Evolutionary conservation across 2,329 filamentous ascomycete species (phyloP).

Genomic region (Botrytis squamosa): DNA sequence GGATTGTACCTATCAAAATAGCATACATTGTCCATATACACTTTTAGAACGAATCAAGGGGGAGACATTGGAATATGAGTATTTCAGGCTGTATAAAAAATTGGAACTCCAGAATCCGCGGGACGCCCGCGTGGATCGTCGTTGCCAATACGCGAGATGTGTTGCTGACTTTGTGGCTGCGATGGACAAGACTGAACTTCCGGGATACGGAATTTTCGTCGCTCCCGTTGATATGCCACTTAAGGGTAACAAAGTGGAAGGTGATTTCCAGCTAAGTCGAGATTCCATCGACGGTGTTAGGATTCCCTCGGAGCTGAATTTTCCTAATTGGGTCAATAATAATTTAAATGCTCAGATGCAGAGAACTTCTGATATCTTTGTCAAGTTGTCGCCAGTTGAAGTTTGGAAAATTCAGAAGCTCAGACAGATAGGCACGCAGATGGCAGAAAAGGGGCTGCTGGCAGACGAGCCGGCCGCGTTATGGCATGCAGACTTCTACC

Average conservation of each 20-base stretch:
- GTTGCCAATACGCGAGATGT: not conserved
- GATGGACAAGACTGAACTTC: not conserved
- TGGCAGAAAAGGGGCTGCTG: not conserved
- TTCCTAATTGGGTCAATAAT: not conserved
- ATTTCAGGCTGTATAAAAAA: not conserved
- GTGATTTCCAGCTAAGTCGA: not conserved
- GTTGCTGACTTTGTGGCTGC: not conserved
- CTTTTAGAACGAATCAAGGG: not conserved
- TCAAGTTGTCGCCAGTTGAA: not conserved
- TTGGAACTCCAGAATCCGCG: not conserved
- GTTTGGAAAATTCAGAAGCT: not conserved
- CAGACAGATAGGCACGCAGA: not conserved
- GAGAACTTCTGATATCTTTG: not conserved
- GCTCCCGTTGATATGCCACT: not conserved
- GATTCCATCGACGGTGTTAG: not conserved
- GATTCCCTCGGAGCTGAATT: not conserved
- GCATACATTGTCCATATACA: not conserved
- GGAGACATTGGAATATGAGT: not conserved
- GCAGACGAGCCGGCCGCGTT: not conserved
- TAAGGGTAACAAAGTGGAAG: not conserved
- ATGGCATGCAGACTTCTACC: conserved; percentile 3
- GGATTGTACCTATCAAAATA: conserved; percentile 1
- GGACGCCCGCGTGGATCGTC: not conserved
- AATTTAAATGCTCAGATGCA: not conserved
- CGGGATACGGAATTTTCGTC: not conserved